A percentile compares a stretch with the other conserved stretches of the same genome.
Conservation (phyloP, 169 alveolate species). For the Toxoplasma gondii region DNA sequence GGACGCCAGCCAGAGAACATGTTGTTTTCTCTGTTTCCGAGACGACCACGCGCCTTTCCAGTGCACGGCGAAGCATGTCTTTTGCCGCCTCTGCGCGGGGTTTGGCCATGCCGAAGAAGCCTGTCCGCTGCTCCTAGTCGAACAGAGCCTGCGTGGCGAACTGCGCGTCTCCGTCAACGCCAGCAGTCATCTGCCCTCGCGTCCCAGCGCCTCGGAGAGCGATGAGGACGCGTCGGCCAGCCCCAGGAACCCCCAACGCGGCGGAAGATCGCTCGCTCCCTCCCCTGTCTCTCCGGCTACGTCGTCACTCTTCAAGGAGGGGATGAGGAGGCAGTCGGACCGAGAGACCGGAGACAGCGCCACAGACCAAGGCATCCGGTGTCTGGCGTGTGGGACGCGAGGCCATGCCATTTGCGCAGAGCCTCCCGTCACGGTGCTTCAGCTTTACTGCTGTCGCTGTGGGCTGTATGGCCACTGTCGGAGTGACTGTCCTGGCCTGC, state of each 20-base stretch:
- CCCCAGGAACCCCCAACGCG: too few relatives aligned
- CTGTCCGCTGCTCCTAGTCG: background rate
- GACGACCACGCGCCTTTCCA: background rate
- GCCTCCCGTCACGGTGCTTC: background rate
- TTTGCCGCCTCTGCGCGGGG: constrained; percentile 3
- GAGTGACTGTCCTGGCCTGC: background rate
- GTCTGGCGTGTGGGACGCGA: background rate
- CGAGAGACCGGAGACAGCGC: background rate
- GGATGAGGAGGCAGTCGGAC: background rate
- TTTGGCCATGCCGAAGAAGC: background rate
- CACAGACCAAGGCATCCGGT: background rate
- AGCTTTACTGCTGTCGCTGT: background rate
- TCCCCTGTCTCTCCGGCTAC: too few relatives aligned
- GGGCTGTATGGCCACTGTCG: background rate
- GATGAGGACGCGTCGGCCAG: background rate
- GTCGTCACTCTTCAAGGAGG: too few relatives aligned
- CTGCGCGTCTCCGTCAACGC: background rate
- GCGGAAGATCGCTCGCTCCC: too few relatives aligned
- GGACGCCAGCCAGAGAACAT: background rate
- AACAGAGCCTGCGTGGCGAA: background rate
- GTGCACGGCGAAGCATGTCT: background rate
- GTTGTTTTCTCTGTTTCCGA: background rate
- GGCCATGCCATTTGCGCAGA: background rate
- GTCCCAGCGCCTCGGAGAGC: background rate
- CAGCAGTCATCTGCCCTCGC: background rate